A percentile compares a stretch with the other conserved stretches of the same genome.
Conservation (phyloP, 176 grass and related monocot genomes). For the Juncus inflexus region DNA sequence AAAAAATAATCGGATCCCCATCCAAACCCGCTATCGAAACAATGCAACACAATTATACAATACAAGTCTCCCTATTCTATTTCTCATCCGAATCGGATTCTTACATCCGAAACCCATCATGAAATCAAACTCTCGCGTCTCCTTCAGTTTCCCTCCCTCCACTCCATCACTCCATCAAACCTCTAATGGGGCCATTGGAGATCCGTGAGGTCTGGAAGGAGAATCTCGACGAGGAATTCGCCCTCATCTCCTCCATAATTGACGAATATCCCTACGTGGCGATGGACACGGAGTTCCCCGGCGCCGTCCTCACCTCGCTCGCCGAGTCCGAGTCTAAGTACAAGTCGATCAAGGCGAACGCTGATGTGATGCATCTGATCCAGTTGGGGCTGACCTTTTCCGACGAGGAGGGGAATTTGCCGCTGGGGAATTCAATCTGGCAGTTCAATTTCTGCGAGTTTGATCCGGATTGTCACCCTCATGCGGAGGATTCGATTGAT, state of each 20-base stretch:
- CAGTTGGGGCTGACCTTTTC: constrained; percentile 63
- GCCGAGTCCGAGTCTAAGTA: constrained; percentile 45
- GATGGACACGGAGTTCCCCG: constrained; percentile 79
- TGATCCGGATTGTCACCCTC: constrained; percentile 37
- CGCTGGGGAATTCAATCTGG: constrained; percentile 32
- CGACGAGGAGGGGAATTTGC: neutral
- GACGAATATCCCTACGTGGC: constrained; percentile 49
- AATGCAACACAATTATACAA: too few species aligned
- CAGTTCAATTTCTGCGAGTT: constrained; percentile 71
- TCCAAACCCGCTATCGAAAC: too few species aligned
- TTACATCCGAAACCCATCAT: too few species aligned
- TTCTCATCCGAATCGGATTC: too few species aligned
- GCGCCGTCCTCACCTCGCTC: constrained; percentile 39
- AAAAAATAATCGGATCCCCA: too few species aligned
- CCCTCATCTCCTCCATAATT: constrained; percentile 49
- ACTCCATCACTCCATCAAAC: too few species aligned
- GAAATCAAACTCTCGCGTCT: too few species aligned
- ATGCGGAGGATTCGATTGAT: constrained; percentile 50
- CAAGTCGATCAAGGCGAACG: constrained; percentile 46
- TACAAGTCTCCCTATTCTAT: too few species aligned
- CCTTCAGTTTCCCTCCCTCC: too few species aligned
- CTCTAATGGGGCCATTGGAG: constrained; percentile 2
- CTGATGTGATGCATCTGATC: constrained; percentile 53
- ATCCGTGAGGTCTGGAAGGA: constrained; percentile 67
- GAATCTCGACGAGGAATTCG: constrained; percentile 64